Conservation (phyloP, 2,329 filamentous ascomycete genomes). For the Claviceps fusiformis region DNA sequence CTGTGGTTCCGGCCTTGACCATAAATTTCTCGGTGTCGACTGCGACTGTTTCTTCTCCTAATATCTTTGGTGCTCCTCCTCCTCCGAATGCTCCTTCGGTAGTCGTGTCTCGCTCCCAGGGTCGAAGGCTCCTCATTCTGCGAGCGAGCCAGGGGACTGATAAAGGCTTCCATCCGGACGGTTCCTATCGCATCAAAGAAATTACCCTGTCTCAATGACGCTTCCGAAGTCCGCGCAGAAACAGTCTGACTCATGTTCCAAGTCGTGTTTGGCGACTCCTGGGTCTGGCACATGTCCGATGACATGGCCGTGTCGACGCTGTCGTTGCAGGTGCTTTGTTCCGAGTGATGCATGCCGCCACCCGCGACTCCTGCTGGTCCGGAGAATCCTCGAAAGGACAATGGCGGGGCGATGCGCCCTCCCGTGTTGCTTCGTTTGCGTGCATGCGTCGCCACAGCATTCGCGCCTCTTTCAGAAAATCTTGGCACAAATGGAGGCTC, state of each 20-base stretch:
- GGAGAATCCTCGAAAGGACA: slow-evolving; percentile 70
- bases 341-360: slow-evolving; percentile 30
- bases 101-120: slow-evolving; percentile 33
- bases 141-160: slow-evolving; percentile 46
- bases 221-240: slow-evolving; percentile 41
- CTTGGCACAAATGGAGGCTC: slow-evolving; percentile 61
- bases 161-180: slow-evolving; percentile 94
- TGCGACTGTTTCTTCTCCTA: slow-evolving; percentile 38
- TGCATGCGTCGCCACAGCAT: slow-evolving; percentile 41
- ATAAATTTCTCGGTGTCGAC: slow-evolving; percentile 39
- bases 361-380: slow-evolving; percentile 28
- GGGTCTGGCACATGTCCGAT: slow-evolving; percentile 48
- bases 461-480: slow-evolving; percentile 44
- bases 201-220: slow-evolving; percentile 39
- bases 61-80: slow-evolving; percentile 43
- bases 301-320: slow-evolving; percentile 45
- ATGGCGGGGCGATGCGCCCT: slow-evolving; percentile 54
- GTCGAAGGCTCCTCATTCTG: slow-evolving; percentile 33
- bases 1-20: slow-evolving; percentile 22
- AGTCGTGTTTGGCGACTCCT: slow-evolving; percentile 28
- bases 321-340: slow-evolving; percentile 43
- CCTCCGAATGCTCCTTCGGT: slow-evolving; percentile 30
- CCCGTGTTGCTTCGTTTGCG: slow-evolving; percentile 86
- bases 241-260: slow-evolving; percentile 31
- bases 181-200: slow-evolving; percentile 87